These are phyloP conservation scores for Penicillium digitatum DNA, from an alignment of 2,329 filamentous ascomycete genomes.

Conservation along the genomic window DNA sequence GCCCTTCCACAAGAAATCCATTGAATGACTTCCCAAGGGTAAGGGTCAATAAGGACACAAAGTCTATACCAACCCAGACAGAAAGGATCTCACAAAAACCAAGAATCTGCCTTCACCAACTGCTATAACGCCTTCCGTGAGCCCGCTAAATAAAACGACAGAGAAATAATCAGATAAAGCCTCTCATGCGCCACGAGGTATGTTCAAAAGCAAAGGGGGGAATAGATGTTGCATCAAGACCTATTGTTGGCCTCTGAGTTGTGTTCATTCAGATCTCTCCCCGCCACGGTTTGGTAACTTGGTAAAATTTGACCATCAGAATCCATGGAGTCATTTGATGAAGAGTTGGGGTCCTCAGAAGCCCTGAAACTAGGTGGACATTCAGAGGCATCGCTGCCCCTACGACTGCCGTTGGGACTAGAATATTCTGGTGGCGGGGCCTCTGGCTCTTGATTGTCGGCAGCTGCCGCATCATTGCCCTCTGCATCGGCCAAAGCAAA, in stretches of 20 bases:
- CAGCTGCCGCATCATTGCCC: slow-evolving; percentile 7
- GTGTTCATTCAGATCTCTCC: slow-evolving; percentile 10
- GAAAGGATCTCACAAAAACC: slow-evolving; percentile 6
- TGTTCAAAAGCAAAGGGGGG: slow-evolving; percentile 11
- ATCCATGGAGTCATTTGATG: neutral
- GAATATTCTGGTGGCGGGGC: slow-evolving; percentile 50
- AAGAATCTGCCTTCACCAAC: slow-evolving; percentile 9
- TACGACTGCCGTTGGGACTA: slow-evolving; percentile 52
- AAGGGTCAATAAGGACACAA: slow-evolving; percentile 3
- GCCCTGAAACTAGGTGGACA: slow-evolving; percentile 7
- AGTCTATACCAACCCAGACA: neutral
- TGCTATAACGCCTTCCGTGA: slow-evolving; percentile 24
- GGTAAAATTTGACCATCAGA: slow-evolving; percentile 13
- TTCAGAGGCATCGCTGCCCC: slow-evolving; percentile 54
- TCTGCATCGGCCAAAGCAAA: slow-evolving; percentile 26
- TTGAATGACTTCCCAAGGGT: neutral
- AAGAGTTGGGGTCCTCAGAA: neutral
- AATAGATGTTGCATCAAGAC: slow-evolving; percentile 2
- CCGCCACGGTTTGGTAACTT: slow-evolving; percentile 21
- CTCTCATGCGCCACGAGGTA: slow-evolving; percentile 4
- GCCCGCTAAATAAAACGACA: slow-evolving; percentile 21
- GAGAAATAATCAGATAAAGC: slow-evolving; percentile 13
- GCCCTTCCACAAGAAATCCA: slow-evolving; percentile 16
- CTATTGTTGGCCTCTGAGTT: slow-evolving; percentile 3
- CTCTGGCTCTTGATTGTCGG: slow-evolving; percentile 22